Base-by-base conservation (phyloP, 768 basidiomycete genomes). In the Krasilnikovozyma curviuscula region DNA sequence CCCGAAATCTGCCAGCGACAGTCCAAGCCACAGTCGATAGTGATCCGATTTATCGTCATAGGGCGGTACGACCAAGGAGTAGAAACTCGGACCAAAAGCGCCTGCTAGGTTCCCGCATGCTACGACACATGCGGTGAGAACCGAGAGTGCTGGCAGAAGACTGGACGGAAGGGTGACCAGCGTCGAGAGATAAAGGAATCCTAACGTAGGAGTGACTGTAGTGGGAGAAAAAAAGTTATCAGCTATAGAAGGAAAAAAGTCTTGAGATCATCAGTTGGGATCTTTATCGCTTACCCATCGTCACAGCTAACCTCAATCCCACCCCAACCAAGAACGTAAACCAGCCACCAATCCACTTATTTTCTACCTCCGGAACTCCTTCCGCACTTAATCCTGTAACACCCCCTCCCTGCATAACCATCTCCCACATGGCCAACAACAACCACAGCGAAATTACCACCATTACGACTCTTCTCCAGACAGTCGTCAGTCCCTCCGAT, bases 131-230 rank as follows among this genome's bases (percentile, higher is more conserved):
- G n/a, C n/a, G n/a, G n/a, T n/a, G n/a, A n/a, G n/a, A n/a, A n/a
- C n/a, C n/a, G n/a, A n/a, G n/a, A n/a, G n/a, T n/a, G n/a, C n/a
- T n/a, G n/a, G n/a, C n/a, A n/a, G n/a, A n/a, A n/a, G n/a, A n/a
- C n/a, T n/a, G n/a, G n/a, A n/a, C n/a, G n/a, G n/a, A n/a, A n/a
- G n/a, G n/a, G n/a, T n/a, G n/a, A n/a, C n/a, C n/a, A n/a, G n/a
- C n/a, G n/a, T n/a, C n/a, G 44, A 33, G 3, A 52, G 45, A 31
- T 42, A 52, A 29, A 52, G 50, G 12, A 41, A 46, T 5, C 50
- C 50, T 12, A 52, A 40, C 4, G 45, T 42, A 3, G 50, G 50
- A 19, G 50, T 46, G 7, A 41, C 49, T 50, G 38, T 19, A 21
- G 14, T 24, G 21, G n/a, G 19, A 31, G 30, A 32, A 33, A 35